Evolutionary conservation across 345 rosid species (phyloP), one percentile per base, ranked within the genome.

Genomic region (Hypericum perforatum): DNA sequence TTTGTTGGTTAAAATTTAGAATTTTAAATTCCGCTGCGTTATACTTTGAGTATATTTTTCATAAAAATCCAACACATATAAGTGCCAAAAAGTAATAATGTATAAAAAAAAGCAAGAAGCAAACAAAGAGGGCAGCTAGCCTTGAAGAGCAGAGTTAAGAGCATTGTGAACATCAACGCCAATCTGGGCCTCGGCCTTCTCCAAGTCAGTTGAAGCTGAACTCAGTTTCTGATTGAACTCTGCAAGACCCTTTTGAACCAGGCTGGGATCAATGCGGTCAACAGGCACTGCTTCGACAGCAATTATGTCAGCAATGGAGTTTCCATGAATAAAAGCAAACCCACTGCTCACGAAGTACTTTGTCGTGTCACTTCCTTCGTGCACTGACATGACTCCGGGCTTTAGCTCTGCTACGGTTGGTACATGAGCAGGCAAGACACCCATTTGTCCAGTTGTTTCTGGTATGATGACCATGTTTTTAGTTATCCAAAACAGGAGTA

Each of bases 331-430:
- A 49, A 84, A 85, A 2, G 86, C 87, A 52, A 91, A 87, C 22
- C 95, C 98, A 52, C 98, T 76, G 89, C 95, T 91, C 1, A 90
- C 41, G 41, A 90, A 90, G 68, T 84, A 86, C 57, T 90, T 90
- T 37, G 71, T 79, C 13, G 63, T 57, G 45, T 84, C 80, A 47
- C 74, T 87, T 39, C 80, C 98, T 71, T 86, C 95, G 46, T 87
- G 96, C 45, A 91, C 98, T 0, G 96, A 79, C 70, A 91, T 58
- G 53, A 87, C 59, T 14, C 96, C 96, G 0, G 98, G 98, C 64
- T 87, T 86, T 56, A 87, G 70, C 79, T 91, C 98, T 14, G 92
- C 80, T 46, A 91, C 81, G 40, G 95, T 81, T 0, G 92, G 79
- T 11, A 82, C 95, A 47, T 85, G 95, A 56, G 89, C 92, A 0